Evolutionary conservation across 768 basidiomycete genomes (phyloP), one percentile per base, ranked within the genome.

Genomic region (Basidioascus undulatus): DNA sequence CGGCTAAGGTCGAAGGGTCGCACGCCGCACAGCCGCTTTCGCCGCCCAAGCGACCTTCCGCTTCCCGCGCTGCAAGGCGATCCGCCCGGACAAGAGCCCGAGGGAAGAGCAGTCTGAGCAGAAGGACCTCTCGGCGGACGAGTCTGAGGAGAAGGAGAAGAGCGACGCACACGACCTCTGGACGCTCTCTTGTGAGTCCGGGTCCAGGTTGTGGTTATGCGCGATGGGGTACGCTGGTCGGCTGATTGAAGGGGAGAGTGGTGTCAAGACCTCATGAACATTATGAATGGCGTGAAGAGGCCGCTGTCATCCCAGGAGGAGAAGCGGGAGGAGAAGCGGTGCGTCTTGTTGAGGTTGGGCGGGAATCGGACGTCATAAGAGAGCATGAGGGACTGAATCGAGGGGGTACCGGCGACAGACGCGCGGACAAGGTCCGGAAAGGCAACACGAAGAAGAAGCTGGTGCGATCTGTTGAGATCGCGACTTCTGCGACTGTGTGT

Each of bases 21-120:
- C n/a, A n/a, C n/a, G n/a, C n/a, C n/a, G n/a, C n/a, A n/a, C n/a
- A n/a, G n/a, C n/a, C n/a, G n/a, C n/a, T n/a, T n/a, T n/a, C 50
- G 76, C 77, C 39, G 56, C 84, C 47, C 77, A 75, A 4, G 71
- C 75, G 46, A 96, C 89, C 0, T 76, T 98, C 72, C 74, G 92
- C 18, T 98, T 98, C 53, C 89, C 92, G 34, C 70, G 87, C 42
- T 83, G 80, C 13, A 51, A 82, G 35, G 53, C 59, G 3, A 82
- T 87, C 44, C 70, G 82, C 19, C 78, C 80, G 37, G 84, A 92
- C 50, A 63, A 81, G 16, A 66, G 55, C 26, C 38, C 26, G 38
- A 39, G 25, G 26, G 26, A 5, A 1, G 27, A 20, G 2, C 5
- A 10, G 1, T 20, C 23, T 8, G 31, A 34, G 10, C 36, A 40